A percentile compares a stretch with the other conserved stretches of the same genome.
phyloP scores from a whole-genome alignment of 176 grass and related monocot genomes.

The Oryza meyeriana region DNA sequence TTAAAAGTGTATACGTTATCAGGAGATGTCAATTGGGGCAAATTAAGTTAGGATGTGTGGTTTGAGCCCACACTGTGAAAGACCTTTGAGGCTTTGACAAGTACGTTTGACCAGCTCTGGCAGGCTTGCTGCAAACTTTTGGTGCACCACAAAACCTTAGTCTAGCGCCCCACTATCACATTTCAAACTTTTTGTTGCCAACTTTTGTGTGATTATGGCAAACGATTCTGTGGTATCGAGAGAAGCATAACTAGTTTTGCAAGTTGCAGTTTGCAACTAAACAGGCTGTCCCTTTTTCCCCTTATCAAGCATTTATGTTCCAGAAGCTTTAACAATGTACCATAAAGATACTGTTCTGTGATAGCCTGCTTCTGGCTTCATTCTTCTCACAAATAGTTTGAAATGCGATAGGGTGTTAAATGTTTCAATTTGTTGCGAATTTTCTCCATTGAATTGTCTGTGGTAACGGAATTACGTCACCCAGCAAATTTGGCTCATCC shows the following conservation, averaged over 20 bases:
- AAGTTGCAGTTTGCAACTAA: background rate
- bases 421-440: background rate
- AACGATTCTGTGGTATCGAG: background rate
- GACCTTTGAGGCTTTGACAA: too few relatives aligned
- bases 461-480: background rate
- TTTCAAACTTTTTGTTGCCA: background rate
- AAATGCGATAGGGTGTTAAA: background rate
- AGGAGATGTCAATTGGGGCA: background rate
- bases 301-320: background rate
- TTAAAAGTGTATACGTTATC: background rate
- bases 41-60: background rate
- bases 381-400: constrained; percentile 19
- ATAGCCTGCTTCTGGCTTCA: background rate
- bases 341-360: background rate
- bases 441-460: background rate
- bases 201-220: background rate
- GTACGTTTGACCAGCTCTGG: too few relatives aligned
- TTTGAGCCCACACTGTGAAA: too few relatives aligned
- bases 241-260: background rate
- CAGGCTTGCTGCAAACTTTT: too few relatives aligned
- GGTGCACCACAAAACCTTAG: too few relatives aligned
- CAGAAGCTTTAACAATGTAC: background rate
- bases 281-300: background rate
- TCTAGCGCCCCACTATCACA: too few relatives aligned
- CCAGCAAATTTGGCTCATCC: background rate